A percentile compares a stretch with the other conserved stretches of the same genome.
Evolutionary conservation across 2,329 filamentous ascomycete species (phyloP).

Genomic region (Apiospora koreana): DNA sequence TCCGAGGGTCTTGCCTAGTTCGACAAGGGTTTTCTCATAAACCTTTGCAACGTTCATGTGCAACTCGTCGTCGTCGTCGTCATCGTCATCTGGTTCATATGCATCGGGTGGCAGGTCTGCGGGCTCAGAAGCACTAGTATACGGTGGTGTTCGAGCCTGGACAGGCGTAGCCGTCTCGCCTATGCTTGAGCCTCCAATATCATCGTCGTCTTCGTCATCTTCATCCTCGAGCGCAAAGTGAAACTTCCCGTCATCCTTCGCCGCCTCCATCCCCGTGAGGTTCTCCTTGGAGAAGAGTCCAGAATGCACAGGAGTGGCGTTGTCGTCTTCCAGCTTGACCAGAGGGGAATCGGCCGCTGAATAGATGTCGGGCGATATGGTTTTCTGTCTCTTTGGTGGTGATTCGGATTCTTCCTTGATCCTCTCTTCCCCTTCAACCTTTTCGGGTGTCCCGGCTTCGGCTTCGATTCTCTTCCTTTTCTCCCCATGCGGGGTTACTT

Average conservation of each 20-base stretch:
- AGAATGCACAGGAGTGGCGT: background rate
- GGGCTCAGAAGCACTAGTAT: background rate
- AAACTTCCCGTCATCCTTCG: slow-evolving; percentile 23
- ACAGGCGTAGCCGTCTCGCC: background rate
- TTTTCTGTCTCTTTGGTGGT: slow-evolving; percentile 19
- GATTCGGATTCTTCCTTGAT: slow-evolving; percentile 13
- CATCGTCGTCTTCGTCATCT: slow-evolving; percentile 15
- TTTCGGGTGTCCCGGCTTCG: slow-evolving; percentile 2
- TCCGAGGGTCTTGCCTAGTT: slow-evolving; percentile 69
- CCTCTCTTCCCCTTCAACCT: slow-evolving; percentile 17
- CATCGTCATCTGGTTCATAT: slow-evolving; percentile 23
- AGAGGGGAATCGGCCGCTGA: background rate
- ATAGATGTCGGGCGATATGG: too few relatives aligned
- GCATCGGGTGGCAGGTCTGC: background rate
- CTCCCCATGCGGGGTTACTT: background rate
- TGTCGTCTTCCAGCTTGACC: slow-evolving; percentile 12
- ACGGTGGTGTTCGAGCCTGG: slow-evolving; percentile 1
- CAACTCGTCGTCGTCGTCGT: slow-evolving; percentile 36
- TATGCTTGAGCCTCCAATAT: background rate
- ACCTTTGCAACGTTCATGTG: slow-evolving; percentile 74
- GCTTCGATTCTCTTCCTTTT: background rate
- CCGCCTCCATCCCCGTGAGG: background rate
- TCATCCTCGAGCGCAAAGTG: slow-evolving; percentile 32
- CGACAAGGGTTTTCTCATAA: slow-evolving; percentile 77
- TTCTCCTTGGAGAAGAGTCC: background rate